phyloP scores from a whole-genome alignment of 768 basidiomycete species.

The Boletus sp. region DNA sequence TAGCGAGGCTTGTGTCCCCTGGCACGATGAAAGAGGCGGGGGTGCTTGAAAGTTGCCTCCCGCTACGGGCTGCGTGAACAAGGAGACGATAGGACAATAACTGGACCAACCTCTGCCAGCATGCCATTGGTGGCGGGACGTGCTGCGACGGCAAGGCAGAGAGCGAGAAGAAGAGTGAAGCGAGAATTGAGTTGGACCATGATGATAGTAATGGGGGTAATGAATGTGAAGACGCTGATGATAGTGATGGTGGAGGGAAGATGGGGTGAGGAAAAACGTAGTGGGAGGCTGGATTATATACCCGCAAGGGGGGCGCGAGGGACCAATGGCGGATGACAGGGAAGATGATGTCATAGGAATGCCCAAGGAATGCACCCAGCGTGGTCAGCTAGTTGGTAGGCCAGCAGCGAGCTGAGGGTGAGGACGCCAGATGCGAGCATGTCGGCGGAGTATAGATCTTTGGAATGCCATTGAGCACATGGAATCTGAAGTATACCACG shows the following conservation, averaged over 20 bases:
- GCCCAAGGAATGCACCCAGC: constrained; percentile 4
- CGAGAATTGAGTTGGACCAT: constrained; percentile 31
- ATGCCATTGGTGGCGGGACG: constrained; percentile 8
- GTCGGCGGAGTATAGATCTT: not conserved
- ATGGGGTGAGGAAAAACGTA: constrained; percentile 1
- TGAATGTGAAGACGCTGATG: constrained; percentile 20
- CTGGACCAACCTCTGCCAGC: constrained; percentile 10
- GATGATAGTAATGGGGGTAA: constrained; percentile 27
- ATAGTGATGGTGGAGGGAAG: constrained; percentile 15
- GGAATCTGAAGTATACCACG: not conserved
- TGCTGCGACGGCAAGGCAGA: constrained; percentile 25
- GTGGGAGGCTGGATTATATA: constrained; percentile 20
- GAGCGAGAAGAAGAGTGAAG: constrained; percentile 30
- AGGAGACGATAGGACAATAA: not conserved
- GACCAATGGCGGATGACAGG: constrained; percentile 16
- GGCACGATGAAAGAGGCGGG: constrained; percentile 15
- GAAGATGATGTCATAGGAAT: constrained; percentile 16
- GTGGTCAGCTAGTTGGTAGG: not conserved
- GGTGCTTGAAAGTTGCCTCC: constrained; percentile 2
- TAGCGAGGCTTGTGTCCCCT: constrained; percentile 8
- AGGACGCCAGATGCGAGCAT: not conserved
- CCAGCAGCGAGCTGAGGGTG: too few species aligned
- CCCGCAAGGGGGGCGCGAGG: constrained; percentile 1
- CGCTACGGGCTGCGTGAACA: constrained; percentile 11
- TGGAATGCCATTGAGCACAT: constrained; percentile 3